These are phyloP conservation scores for Cucumis hystrix DNA, from an alignment of 306 rosid genomes.

Conservation along the genomic window DNA sequence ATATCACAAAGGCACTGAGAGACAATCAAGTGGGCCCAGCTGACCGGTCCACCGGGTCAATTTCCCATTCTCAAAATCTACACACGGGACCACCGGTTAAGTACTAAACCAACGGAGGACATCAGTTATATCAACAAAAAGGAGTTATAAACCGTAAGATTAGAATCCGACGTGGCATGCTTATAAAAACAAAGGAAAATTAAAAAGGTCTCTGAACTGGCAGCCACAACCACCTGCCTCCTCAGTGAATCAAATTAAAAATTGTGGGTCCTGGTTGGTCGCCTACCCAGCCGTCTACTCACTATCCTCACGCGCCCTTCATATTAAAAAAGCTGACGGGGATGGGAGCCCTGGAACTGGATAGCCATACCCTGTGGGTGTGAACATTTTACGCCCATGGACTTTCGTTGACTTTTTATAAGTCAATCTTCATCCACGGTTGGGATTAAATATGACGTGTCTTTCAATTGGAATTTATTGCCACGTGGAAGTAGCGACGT, in stretches of 20 bases:
- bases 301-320: not conserved
- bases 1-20: not conserved
- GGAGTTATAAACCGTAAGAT: not conserved
- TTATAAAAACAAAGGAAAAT: not conserved
- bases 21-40: not conserved
- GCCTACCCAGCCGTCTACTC: conserved; percentile 4
- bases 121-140: not conserved
- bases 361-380: not conserved
- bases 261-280: conserved; percentile 7
- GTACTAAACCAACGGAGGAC: not conserved
- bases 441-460: not conserved
- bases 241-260: conserved; percentile 5
- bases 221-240: conserved; percentile 8
- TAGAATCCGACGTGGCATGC: not conserved
- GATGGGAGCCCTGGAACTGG: not conserved
- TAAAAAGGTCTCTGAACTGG: conserved; percentile 1
- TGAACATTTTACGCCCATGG: not conserved
- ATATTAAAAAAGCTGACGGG: not conserved
- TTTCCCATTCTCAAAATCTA: not conserved
- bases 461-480: not conserved
- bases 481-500: conserved; percentile 1
- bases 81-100: not conserved
- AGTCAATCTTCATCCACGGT: not conserved
- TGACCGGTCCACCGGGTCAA: conserved; percentile 2
- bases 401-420: not conserved